Conservation (phyloP, 208 protist genomes). For the Leishmania arabica region DNA sequence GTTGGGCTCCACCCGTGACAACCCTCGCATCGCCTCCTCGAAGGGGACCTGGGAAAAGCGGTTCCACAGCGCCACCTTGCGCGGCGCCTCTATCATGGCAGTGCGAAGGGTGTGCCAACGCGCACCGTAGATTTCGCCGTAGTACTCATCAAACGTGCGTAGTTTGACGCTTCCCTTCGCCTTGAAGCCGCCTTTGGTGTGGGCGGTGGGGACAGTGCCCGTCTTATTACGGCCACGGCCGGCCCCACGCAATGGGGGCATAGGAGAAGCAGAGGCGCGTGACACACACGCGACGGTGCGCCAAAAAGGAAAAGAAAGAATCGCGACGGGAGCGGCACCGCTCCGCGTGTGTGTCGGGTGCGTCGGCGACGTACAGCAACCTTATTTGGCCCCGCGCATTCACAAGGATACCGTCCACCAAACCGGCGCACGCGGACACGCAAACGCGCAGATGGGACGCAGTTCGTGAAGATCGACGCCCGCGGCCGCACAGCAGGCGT, state of each 20-base stretch:
- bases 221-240: conserved; percentile 14
- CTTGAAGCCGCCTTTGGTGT: conserved; percentile 8
- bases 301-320: neutral
- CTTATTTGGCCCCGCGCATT: neutral
- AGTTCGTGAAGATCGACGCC: neutral
- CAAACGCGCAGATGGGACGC: no score
- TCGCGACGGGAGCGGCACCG: neutral
- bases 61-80: conserved; percentile 82
- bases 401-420: neutral
- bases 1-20: conserved; percentile 52
- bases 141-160: conserved; percentile 71
- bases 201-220: conserved; percentile 8
- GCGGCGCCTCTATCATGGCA: conserved; percentile 42
- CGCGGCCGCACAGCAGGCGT: no score
- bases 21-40: conserved; percentile 47
- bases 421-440: neutral
- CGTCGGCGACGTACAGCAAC: neutral
- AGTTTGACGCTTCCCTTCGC: conserved; percentile 4
- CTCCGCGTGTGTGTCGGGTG: neutral
- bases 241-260: conserved; percentile 6
- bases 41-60: conserved; percentile 80
- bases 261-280: neutral
- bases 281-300: neutral
- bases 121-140: conserved; percentile 63
- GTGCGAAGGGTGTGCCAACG: conserved; percentile 69